Conservation (phyloP, 1,284 basidiomycete genomes). For the Ganoderma meredithae region DNA sequence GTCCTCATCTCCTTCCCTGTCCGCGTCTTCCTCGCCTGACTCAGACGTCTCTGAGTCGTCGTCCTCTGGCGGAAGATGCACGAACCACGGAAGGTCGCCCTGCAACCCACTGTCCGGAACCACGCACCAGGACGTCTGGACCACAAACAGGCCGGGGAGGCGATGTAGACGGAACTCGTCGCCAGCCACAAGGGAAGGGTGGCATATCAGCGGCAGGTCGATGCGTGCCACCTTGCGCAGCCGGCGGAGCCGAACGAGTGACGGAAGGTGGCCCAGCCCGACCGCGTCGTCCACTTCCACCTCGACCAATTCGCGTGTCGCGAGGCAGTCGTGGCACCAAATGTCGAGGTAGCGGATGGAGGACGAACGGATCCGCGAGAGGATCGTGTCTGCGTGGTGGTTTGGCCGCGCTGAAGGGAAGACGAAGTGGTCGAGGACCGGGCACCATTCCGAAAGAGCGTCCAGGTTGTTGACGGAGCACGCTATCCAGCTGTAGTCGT, state of each 20-base stretch:
- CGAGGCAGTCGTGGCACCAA: conserved; percentile 18
- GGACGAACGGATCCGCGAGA: not conserved
- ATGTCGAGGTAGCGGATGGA: conserved; percentile 24
- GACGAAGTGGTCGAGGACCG: conserved; percentile 26
- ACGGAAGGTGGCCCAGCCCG: not conserved
- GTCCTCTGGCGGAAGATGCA: conserved; percentile 1
- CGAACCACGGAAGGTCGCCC: conserved; percentile 17
- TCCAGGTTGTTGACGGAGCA: not conserved
- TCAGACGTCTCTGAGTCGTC: conserved; percentile 10
- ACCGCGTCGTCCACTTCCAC: not conserved
- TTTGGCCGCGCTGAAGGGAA: conserved; percentile 1
- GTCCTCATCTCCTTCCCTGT: not conserved
- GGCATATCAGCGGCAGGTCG: conserved; percentile 25
- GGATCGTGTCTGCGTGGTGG: not conserved
- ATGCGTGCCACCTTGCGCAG: conserved; percentile 10
- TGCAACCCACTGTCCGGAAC: conserved; percentile 12
- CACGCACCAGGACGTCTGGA: conserved; percentile 14
- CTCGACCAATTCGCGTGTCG: not conserved
- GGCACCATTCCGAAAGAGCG: conserved; percentile 10
- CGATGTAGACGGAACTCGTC: conserved; percentile 14
- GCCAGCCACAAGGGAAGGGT: conserved; percentile 11
- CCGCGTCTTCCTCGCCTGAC: conserved; percentile 5
- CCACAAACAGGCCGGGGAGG: conserved; percentile 7
- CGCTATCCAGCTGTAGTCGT: conserved; percentile 14
- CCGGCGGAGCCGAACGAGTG: conserved; percentile 11